Evolutionary conservation across 1,284 basidiomycete species (phyloP), one percentile per base, ranked within the genome.

Genomic region (Malassezia pachydermatis): DNA sequence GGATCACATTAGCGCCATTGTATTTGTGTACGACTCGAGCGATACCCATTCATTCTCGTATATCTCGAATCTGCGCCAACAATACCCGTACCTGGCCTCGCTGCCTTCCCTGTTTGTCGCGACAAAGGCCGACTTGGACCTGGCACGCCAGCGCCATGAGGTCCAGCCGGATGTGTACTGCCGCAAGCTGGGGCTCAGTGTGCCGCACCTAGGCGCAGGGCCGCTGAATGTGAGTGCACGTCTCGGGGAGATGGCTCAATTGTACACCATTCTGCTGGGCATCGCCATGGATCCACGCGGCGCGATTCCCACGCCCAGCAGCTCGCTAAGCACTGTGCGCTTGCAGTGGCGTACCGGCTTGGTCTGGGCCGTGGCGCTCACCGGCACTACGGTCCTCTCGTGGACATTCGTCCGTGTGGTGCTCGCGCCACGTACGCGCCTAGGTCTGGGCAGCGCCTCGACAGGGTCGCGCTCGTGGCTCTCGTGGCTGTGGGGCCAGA

Each of bases 31-130:
- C 72, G 92, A 98, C 74, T 94, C 88, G 46, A 89, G 86, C 68
- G 94, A 98, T 72, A 96, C 94, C 22, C 96, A 96, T 73, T 95
- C 89, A 10, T 98, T 98, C 72, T 90, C 87, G 41, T 95, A 98
- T 75, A 88, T 98, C 67, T 92, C 88, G 60, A 95, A 95, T 75
- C 75, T 96, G 65, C 61, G 68, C 14, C 89, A 96, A 84, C 88
- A 92, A 79, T 94, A 95, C 72, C 88, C 81, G 57, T 76, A 92
- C 28, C 43, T 71, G 14, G 88, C 95, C 72, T 83, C 88, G 70
- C 86, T 94, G 70, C 90, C 92, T 9, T 87, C 85, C 22, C 76
- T 96, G 22, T 96, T 96, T 70, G 88, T 98, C n/a, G 92, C 94
- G 11, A 98, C 92, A 27, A 98, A 98, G 75, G 89, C 88, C 7